These are phyloP conservation scores for Nicotiana tomentosiformis DNA, from an alignment of 257 asterid species.

Conservation along the genomic window DNA sequence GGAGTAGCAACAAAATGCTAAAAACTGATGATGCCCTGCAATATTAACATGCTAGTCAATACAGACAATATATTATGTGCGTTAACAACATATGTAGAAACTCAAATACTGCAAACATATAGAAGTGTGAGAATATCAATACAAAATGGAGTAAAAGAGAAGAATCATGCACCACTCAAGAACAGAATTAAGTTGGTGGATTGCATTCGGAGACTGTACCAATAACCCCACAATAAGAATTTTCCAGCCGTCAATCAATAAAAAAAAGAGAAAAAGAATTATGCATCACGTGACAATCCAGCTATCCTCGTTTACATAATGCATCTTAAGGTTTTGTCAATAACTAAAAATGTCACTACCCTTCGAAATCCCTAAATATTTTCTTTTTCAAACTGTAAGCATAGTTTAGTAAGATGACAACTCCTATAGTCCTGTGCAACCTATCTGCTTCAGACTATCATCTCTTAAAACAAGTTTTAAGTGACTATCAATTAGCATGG, in stretches of 20 bases:
- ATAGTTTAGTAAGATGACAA: neutral
- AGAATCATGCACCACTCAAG: neutral
- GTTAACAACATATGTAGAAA: neutral
- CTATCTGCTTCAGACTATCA: neutral
- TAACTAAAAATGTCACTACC: neutral
- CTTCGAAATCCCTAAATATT: neutral
- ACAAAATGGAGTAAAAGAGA: neutral
- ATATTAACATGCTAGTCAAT: slow-evolving; percentile 8
- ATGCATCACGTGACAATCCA: neutral
- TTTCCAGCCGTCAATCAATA: neutral
- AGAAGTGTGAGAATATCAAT: neutral
- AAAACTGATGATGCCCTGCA: slow-evolving; percentile 89
- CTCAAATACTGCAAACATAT: neutral
- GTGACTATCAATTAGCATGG: neutral
- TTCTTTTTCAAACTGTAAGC: neutral
- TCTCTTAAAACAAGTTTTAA: neutral
- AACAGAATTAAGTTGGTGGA: neutral
- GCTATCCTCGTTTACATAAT: neutral
- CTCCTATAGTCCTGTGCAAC: neutral
- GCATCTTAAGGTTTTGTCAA: neutral
- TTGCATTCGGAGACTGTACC: neutral
- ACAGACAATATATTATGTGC: neutral
- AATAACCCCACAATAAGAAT: neutral
- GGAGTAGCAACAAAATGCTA: slow-evolving; percentile 73
- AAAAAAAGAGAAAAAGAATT: neutral